Evolutionary conservation across 345 rosid species (phyloP), one percentile per base, ranked within the genome.

Genomic region (Dimocarpus longan): DNA sequence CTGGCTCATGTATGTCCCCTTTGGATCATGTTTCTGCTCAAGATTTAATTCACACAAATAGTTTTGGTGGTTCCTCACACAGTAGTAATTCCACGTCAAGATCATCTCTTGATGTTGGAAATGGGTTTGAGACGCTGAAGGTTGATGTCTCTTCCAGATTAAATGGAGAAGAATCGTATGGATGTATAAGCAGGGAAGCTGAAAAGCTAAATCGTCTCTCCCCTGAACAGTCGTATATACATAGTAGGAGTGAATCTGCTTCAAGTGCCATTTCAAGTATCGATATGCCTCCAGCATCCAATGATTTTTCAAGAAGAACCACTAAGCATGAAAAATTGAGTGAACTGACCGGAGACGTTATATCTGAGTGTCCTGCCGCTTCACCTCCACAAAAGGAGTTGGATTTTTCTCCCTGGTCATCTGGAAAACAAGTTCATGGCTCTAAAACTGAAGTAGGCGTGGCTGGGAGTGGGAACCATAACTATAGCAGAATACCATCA

Each of bases 221-320:
- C 75, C 85, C 87, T 0, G 93, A 89, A 46, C 91, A 86, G 71
- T 89, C 91, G 56, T 86, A 87, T 77, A 81, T 82, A 76, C 98
- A 90, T 81, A 93, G 97, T 86, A 90, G 98, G 84, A 92, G 90
- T 79, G 99, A 86, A 76, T 95, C 96, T 52, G 81, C 91, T 68
- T 89, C 89, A 66, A 95, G 98, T 83, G 89, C 87, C 57, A 84
- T 88, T 74, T 95, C 97, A 11, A 89, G 90, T 83, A 71, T 88
- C 13, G 97, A 90, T 76, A 78, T 78, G 63, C 90, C 89, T 82
- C 89, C 86, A 18, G 78, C 80, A 60, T 83, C 84, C 57, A 81
- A 78, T 69, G 93, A 88, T 65, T 70, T 48, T 15, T 77, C 89
- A 57, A 85, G 67, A 43, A 62, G 68, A 66, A 72, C 46, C 12